A percentile compares a stretch with the other conserved stretches of the same genome.
Evolutionary conservation across 306 rosid genomes (phyloP).

Genomic region (Leucaena leucocephala): DNA sequence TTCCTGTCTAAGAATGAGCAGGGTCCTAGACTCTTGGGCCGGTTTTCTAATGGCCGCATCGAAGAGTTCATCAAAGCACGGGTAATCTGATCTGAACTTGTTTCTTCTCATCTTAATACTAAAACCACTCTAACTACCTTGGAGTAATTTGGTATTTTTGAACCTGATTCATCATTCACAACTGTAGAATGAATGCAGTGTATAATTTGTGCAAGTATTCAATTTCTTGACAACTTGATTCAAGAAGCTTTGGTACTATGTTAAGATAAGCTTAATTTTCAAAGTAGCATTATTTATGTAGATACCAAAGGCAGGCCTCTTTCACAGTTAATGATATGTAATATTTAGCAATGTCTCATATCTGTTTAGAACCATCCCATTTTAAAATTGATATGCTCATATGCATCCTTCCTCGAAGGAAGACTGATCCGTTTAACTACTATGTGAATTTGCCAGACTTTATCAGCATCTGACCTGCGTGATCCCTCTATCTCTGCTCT

Average conservation of each 20-base stretch:
- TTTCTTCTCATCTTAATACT: conserved; percentile 5
- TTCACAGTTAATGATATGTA: background rate
- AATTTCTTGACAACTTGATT: background rate
- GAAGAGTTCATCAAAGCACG: conserved; percentile 86
- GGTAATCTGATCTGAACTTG: conserved; percentile 45
- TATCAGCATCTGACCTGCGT: conserved; percentile 75
- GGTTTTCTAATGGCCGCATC: conserved; percentile 72
- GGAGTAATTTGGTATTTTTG: background rate
- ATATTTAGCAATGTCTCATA: background rate
- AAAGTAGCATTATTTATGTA: background rate
- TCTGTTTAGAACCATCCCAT: background rate
- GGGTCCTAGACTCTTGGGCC: conserved; percentile 78
- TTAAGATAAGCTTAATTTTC: background rate
- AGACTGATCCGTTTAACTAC: conserved; percentile 1
- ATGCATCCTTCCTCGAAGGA: background rate
- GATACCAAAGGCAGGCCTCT: background rate
- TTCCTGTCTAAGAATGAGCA: conserved; percentile 74
- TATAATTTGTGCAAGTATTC: background rate
- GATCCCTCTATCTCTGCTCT: conserved; percentile 68
- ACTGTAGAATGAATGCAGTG: conserved; percentile 3
- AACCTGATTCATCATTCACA: background rate
- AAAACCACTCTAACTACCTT: background rate
- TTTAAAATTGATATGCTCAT: conserved; percentile 10
- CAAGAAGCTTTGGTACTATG: background rate
- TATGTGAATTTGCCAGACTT: conserved; percentile 55